Conservation (phyloP, 805 yeast genomes). For the Lipomyces spencermartinsiae region DNA sequence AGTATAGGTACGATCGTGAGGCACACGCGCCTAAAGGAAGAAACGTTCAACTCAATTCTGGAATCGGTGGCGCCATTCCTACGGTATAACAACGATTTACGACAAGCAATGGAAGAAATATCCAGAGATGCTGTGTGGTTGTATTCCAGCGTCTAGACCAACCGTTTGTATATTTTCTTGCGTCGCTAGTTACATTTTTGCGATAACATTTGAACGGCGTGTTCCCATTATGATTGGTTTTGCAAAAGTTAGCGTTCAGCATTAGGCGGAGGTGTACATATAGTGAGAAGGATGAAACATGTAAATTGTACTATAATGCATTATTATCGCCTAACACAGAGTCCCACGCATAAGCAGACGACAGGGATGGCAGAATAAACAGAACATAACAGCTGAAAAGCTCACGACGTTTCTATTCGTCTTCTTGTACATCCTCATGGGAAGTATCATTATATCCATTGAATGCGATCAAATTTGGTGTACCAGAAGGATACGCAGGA, state of each 20-base stretch:
- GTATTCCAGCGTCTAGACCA: conserved; percentile 11
- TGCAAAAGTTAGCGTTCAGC: not conserved
- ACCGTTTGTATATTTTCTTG: not conserved
- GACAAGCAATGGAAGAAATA: conserved; percentile 22
- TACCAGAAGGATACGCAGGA: conserved; percentile 10
- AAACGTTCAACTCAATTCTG: conserved; percentile 21
- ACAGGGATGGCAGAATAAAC: not conserved
- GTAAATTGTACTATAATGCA: not conserved
- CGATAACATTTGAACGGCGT: not conserved
- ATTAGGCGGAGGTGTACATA: not conserved
- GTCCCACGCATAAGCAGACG: not conserved
- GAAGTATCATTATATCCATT: conserved; percentile 17
- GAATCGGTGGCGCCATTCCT: conserved; percentile 21
- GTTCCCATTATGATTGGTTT: not conserved
- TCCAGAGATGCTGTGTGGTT: conserved; percentile 34
- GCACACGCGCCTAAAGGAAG: conserved; percentile 25
- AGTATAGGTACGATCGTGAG: conserved; percentile 19
- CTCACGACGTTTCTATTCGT: conserved; percentile 2
- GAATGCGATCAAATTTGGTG: conserved; percentile 26
- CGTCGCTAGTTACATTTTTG: not conserved
- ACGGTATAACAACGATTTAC: conserved; percentile 8
- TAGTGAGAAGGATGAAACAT: conserved; percentile 1
- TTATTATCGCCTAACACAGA: conserved; percentile 2
- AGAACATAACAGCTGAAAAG: not conserved
- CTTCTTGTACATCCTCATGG: not conserved